A percentile compares a stretch with the other conserved stretches of the same genome.
Conservation (phyloP, 495 filamentous ascomycete genomes). For the Trichoderma asperelloides region DNA sequence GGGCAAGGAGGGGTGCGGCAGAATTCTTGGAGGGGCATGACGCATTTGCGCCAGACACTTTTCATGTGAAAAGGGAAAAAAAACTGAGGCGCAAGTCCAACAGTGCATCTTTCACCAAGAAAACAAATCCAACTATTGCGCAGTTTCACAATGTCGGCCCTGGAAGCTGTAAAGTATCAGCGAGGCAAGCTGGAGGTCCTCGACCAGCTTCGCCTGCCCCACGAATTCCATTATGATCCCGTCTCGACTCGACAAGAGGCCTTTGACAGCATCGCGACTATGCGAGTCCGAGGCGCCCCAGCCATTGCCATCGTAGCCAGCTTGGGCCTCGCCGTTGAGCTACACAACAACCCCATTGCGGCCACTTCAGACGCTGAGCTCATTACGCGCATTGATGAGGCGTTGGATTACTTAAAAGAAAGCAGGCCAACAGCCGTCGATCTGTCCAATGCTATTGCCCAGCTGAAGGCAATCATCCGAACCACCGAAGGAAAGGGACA, state of each 20-base stretch:
- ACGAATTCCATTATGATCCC: conserved; percentile 68
- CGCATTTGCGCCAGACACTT: not conserved
- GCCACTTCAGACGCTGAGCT: conserved; percentile 46
- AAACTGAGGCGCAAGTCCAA: not conserved
- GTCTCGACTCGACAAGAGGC: conserved; percentile 70
- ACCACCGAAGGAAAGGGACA: conserved; percentile 12
- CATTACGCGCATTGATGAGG: conserved; percentile 55
- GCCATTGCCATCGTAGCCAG: conserved; percentile 97
- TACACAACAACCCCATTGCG: conserved; percentile 43
- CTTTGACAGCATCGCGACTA: conserved; percentile 85
- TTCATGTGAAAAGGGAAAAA: conserved; percentile 1
- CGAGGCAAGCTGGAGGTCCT: conserved; percentile 73
- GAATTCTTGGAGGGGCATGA: conserved; percentile 3
- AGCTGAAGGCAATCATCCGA: conserved; percentile 46
- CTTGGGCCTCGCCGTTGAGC: conserved; percentile 71
- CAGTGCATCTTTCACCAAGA: not conserved
- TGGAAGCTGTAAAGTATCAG: conserved; percentile 83
- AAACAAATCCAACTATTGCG: not conserved
- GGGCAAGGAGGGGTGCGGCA: not conserved
- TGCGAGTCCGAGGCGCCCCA: conserved; percentile 87
- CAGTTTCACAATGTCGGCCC: conserved; percentile 30
- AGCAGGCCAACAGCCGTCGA: conserved; percentile 94
- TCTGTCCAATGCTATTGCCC: conserved; percentile 75
- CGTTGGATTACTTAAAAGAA: conserved; percentile 72
- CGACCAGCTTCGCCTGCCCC: conserved; percentile 85